These are phyloP conservation scores for Aspergillus brasiliensis DNA, from an alignment of 2,329 filamentous ascomycete species.

Conservation along the genomic window DNA sequence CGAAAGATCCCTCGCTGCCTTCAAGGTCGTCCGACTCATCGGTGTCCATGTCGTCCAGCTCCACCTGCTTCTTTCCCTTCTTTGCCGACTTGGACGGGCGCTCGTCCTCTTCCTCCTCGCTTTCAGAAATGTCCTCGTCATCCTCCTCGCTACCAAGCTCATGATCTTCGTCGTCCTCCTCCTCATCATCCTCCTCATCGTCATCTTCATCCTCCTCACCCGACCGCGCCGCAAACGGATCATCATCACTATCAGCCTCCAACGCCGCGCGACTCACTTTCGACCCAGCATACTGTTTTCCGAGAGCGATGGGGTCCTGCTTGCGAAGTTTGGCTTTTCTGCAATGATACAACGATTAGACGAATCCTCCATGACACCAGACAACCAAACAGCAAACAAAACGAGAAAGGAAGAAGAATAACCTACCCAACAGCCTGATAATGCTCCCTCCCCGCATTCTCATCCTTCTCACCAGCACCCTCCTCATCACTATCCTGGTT, in stretches of 20 bases:
- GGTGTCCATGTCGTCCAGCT: constrained; percentile 23
- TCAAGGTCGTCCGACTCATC: constrained; percentile 29
- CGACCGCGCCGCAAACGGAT: constrained; percentile 42
- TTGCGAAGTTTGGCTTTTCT: constrained; percentile 83
- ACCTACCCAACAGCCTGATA: constrained; percentile 72
- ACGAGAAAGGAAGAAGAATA: not conserved
- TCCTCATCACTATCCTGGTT: constrained; percentile 59
- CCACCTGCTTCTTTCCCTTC: constrained; percentile 24
- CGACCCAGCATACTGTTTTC: constrained; percentile 77
- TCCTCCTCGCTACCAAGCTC: constrained; percentile 31
- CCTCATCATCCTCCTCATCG: constrained; percentile 24
- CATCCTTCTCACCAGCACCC: constrained; percentile 49
- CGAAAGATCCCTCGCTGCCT: constrained; percentile 24
- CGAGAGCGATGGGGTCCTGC: constrained; percentile 68
- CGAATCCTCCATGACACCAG: not conserved
- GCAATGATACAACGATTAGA: constrained; percentile 6
- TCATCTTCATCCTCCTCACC: constrained; percentile 42
- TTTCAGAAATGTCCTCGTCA: constrained; percentile 26
- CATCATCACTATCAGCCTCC: constrained; percentile 58
- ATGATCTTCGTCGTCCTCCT: constrained; percentile 26
- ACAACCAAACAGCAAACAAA: not conserved
- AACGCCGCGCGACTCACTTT: constrained; percentile 71
- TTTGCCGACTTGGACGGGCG: constrained; percentile 11
- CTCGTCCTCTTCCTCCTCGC: constrained; percentile 16
- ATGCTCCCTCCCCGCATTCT: constrained; percentile 73